A percentile compares a stretch with the other conserved stretches of the same genome.
Evolutionary conservation across 2,329 filamentous ascomycete species (phyloP).

Genomic region (Curvularia eragrostidis): DNA sequence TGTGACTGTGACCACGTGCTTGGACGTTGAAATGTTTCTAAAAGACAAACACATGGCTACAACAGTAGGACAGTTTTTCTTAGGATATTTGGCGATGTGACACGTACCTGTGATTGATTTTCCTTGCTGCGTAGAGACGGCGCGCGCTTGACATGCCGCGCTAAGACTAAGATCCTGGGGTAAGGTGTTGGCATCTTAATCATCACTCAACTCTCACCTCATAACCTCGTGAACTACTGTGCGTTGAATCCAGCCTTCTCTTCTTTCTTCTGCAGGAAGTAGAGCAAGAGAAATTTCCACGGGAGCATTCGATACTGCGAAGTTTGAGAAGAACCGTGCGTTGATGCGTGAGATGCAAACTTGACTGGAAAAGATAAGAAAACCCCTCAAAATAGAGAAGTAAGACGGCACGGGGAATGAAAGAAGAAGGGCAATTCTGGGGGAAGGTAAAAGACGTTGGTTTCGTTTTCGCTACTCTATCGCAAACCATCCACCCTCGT

Average conservation of each 20-base stretch:
- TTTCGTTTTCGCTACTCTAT: conserved; percentile 2
- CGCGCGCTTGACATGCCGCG: background rate
- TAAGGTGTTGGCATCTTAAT: background rate
- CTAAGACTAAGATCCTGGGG: background rate
- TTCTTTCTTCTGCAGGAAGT: background rate
- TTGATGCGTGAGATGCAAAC: background rate
- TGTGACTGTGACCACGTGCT: conserved; percentile 4
- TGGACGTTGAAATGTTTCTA: background rate
- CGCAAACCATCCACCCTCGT: background rate
- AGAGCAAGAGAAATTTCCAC: background rate
- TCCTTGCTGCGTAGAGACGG: background rate
- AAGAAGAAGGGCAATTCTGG: background rate
- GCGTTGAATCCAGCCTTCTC: background rate
- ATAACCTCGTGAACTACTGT: background rate
- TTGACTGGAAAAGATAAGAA: background rate
- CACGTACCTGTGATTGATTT: background rate
- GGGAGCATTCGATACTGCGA: background rate
- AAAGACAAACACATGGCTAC: background rate
- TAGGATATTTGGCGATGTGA: background rate
- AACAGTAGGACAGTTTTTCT: background rate
- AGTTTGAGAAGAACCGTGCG: background rate
- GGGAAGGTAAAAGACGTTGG: background rate
- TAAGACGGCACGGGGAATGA: background rate
- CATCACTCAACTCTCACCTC: background rate
- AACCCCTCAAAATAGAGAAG: background rate